Base-by-base conservation (phyloP, 2,329 filamentous ascomycete species). In the Arthrobotrys conoides region DNA sequence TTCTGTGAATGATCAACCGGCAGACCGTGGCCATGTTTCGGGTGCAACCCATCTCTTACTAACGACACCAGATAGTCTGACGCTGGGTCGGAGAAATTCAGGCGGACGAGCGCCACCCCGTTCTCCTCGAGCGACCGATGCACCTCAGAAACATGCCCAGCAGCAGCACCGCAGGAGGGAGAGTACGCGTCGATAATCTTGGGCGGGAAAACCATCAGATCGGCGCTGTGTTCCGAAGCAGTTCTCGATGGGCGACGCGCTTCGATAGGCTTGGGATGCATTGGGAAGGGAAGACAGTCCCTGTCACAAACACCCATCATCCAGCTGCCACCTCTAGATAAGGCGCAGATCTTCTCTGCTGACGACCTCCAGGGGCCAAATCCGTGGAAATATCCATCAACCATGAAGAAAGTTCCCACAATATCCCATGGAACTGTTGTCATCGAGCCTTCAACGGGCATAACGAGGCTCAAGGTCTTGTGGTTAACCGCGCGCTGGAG, bases 1-100 rank as follows among this genome's bases (percentile, higher is more conserved):
- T 65, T 76, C 18, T 80, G 75, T 6, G 81, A 82, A 57, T 83
- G 82, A 12, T 79, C 61, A 1, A 83, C 69, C 1, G 82, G 80
- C 14, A 76, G 68, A 12, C 81, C 80, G 38, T 83, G 82, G 1
- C 41, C 36, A 18, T 81, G 67, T 46, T 49, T 53, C 8, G 53
- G 57, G 20, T 75, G 69, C 6, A 81, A 33, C 6, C 77, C 75
- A 30, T 79, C 76, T 20, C 63, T 59, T 1, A 81, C 79, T 0
- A 83, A 61, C 5, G 80, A 70, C 5, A 81, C 77, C 5, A 82
- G 69, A 64, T 82, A 83, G 0, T 69, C 57, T 9, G 81, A 82
- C 6, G 68, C 55, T 0, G 79, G 75, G 55, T 83, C 82, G 3
- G 55, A 10, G 33, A 81, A 82, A 8, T 49, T 53, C 0, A 82